Conservation (phyloP, 2,329 filamentous ascomycete genomes). For the Leptodontidium sp. region DNA sequence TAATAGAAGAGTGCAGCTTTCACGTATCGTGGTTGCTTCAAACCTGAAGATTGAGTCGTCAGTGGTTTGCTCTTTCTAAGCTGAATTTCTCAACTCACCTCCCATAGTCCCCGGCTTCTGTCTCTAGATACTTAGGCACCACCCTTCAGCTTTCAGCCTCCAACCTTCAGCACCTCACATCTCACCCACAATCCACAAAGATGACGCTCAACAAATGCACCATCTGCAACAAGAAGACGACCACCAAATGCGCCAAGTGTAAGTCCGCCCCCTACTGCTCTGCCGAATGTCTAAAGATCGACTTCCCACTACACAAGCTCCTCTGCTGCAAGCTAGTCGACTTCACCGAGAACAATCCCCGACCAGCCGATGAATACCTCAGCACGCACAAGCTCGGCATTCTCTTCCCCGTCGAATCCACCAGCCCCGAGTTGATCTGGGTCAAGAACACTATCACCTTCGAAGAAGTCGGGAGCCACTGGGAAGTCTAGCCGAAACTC, state of each 20-base stretch:
- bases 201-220: conserved; percentile 16
- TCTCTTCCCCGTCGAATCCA: not conserved
- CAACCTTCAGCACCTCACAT: no score
- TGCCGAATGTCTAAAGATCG: conserved; percentile 12
- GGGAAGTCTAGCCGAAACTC: not conserved
- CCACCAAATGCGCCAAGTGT: not conserved
- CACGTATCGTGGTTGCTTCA: not conserved
- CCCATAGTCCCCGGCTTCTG: no score
- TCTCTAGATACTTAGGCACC: no score
- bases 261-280: conserved; percentile 23
- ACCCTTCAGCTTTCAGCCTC: no score
- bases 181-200: not conserved
- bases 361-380: not conserved
- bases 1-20: not conserved
- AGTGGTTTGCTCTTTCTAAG: no score
- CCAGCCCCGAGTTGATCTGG: conserved; percentile 14
- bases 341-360: conserved; percentile 9
- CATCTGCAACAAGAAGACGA: conserved; percentile 10
- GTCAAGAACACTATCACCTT: not conserved
- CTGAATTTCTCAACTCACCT: no score
- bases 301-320: conserved; percentile 25
- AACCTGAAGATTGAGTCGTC: not conserved
- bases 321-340: conserved; percentile 15
- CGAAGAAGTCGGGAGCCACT: not conserved
- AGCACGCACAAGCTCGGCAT: conserved; percentile 14